phyloP scores from a whole-genome alignment of 2,329 filamentous ascomycete species.

The Fusarium anguioides region DNA sequence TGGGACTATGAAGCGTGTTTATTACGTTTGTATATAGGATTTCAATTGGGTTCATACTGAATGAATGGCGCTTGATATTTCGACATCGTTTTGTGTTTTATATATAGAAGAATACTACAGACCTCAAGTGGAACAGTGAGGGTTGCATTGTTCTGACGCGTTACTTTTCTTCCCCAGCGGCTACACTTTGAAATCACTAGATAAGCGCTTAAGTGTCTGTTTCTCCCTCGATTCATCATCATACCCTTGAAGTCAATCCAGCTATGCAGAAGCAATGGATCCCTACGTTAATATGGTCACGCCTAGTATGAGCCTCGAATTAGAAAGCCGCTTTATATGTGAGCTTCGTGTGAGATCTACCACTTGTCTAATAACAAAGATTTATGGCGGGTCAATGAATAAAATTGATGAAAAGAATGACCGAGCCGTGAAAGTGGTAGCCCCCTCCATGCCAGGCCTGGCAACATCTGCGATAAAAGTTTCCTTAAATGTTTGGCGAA shows the following conservation, averaged over 20 bases:
- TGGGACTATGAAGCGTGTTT: constrained; percentile 19
- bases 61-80: not conserved
- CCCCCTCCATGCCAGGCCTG: not conserved
- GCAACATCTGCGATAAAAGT: not conserved
- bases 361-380: constrained; percentile 56
- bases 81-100: not conserved
- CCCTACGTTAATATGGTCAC: not conserved
- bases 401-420: not conserved
- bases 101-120: constrained; percentile 8
- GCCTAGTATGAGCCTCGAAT: not conserved
- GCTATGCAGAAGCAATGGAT: not conserved
- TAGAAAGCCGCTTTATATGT: not conserved
- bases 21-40: constrained; percentile 21
- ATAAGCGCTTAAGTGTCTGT: too few relatives aligned
- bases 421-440: not conserved
- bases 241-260: not conserved
- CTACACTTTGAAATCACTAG: not conserved
- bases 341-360: constrained; percentile 70
- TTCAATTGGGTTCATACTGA: not conserved
- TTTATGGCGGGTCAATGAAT: constrained; percentile 37
- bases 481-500: constrained; percentile 1
- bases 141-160: not conserved
- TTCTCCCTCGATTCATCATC: too few relatives aligned
- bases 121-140: not conserved
- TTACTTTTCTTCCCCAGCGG: not conserved